Conservation (phyloP, 164 flowering plant species). For the Nymphaea thermarum region DNA sequence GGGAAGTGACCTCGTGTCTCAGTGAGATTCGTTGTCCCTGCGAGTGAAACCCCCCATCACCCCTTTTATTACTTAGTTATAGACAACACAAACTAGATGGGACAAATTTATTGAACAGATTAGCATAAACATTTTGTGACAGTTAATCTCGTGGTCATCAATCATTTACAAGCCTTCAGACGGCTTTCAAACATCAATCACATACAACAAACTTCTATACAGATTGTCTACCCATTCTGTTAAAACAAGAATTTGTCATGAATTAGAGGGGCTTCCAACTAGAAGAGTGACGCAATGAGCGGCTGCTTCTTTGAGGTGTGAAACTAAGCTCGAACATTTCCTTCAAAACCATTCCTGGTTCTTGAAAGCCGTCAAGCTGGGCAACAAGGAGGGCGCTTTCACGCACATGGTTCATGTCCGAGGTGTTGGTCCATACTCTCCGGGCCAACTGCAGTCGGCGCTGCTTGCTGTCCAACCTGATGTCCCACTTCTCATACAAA, state of each 20-base stretch:
- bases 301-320: conserved; percentile 25
- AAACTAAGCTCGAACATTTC: conserved; percentile 96
- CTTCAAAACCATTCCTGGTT: conserved; percentile 58
- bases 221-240: not conserved
- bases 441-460: conserved; percentile 56
- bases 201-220: not conserved
- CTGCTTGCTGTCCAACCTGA: conserved; percentile 46
- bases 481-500: conserved; percentile 69
- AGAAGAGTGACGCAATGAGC: not conserved
- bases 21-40: no score
- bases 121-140: not conserved
- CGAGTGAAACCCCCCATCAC: no score
- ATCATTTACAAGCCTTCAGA: not conserved
- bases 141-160: not conserved
- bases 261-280: not conserved
- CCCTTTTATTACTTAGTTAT: no score
- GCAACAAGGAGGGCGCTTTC: conserved; percentile 76
- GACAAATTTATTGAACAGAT: not conserved
- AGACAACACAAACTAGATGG: no score
- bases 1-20: no score
- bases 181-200: not conserved
- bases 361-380: conserved; percentile 44
- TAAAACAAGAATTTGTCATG: not conserved
- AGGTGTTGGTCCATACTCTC: conserved; percentile 50
- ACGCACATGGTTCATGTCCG: conserved; percentile 42